Conservation (phyloP, 1,284 basidiomycete genomes). For the Ustilago nuda region DNA sequence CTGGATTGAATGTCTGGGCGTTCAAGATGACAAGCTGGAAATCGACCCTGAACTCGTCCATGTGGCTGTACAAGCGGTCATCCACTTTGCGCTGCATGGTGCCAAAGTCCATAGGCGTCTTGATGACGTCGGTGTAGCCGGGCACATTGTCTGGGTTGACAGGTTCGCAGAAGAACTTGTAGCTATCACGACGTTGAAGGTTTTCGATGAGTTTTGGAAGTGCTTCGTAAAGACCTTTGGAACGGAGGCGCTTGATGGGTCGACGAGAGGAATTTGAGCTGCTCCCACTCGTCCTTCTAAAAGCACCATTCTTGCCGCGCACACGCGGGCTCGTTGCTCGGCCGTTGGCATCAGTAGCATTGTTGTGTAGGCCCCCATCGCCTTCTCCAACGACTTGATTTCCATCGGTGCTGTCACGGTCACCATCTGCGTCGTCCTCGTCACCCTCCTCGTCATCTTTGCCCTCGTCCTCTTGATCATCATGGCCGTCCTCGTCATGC, state of each 20-base stretch:
- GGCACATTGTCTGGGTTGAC: constrained; percentile 77
- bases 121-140: constrained; percentile 78
- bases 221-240: constrained; percentile 51
- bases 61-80: constrained; percentile 45
- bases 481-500: constrained; percentile 14
- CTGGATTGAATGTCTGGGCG: constrained; percentile 65
- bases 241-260: constrained; percentile 48
- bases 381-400: constrained; percentile 5
- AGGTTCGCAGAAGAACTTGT: constrained; percentile 82
- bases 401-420: constrained; percentile 1
- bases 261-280: constrained; percentile 25
- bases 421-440: constrained; percentile 5
- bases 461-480: constrained; percentile 16
- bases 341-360: neutral
- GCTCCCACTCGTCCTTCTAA: constrained; percentile 16
- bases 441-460: constrained; percentile 4
- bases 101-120: constrained; percentile 83
- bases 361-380: constrained; percentile 1
- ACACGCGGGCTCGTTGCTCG: constrained; percentile 16
- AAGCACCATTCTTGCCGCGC: constrained; percentile 31
- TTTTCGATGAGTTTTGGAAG: constrained; percentile 54
- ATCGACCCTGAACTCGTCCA: constrained; percentile 59
- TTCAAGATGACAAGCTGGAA: constrained; percentile 64
- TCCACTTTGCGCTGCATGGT: constrained; percentile 75
- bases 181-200: constrained; percentile 78